Conservation (phyloP, 2,329 filamentous ascomycete species). For the Onygenales sp. region DNA sequence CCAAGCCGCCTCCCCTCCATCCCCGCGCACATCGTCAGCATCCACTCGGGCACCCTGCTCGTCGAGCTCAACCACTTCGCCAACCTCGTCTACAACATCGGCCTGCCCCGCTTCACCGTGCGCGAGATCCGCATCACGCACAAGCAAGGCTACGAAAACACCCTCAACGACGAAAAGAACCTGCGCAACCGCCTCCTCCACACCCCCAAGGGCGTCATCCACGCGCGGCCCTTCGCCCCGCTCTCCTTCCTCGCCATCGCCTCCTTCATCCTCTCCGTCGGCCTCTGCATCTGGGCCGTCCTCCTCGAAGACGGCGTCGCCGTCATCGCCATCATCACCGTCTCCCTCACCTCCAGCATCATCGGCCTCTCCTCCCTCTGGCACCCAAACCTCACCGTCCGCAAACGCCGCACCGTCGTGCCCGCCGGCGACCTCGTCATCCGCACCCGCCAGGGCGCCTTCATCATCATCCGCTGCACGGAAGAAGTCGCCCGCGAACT, state of each 20-base stretch:
- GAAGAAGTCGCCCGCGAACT: constrained; percentile 55
- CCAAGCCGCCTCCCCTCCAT: constrained; percentile 48
- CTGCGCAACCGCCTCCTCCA: constrained; percentile 1
- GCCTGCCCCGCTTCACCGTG: constrained; percentile 40
- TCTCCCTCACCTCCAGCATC: constrained; percentile 45
- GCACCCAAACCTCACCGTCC: constrained; percentile 46
- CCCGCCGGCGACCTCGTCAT: constrained; percentile 53
- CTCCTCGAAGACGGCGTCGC: constrained; percentile 42
- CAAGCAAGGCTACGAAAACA: neutral
- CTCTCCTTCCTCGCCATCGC: constrained; percentile 45
- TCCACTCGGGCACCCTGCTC: constrained; percentile 47
- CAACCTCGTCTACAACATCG: constrained; percentile 49
- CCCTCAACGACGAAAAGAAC: constrained; percentile 21
- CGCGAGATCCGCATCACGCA: constrained; percentile 29
- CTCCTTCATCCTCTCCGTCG: constrained; percentile 33
- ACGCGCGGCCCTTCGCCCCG: constrained; percentile 38
- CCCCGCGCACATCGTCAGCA: constrained; percentile 48
- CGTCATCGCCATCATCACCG: constrained; percentile 41
- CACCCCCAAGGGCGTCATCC: constrained; percentile 7
- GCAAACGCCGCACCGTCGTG: constrained; percentile 40
- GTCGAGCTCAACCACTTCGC: constrained; percentile 53
- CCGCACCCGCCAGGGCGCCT: constrained; percentile 50
- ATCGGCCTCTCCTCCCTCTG: constrained; percentile 51
- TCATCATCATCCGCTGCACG: constrained; percentile 48
- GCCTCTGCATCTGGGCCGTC: constrained; percentile 14